A percentile compares a stretch with the other conserved stretches of the same genome.
These are phyloP conservation scores for Beauveria pseudobassiana DNA, from an alignment of 2,329 filamentous ascomycete species.

Conservation along the genomic window DNA sequence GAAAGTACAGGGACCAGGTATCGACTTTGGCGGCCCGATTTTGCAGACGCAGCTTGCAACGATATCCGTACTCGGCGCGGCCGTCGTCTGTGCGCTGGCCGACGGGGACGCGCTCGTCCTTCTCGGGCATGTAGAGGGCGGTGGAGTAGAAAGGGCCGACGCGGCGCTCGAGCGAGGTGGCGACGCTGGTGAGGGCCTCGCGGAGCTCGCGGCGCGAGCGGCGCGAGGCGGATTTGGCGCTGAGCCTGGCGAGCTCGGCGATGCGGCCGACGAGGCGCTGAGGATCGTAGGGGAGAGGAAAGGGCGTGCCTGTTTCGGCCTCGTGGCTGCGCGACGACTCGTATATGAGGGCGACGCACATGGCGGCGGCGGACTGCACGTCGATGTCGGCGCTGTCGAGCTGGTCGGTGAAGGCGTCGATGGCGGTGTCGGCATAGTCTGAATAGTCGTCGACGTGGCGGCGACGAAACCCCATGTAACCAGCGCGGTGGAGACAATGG, in stretches of 20 bases:
- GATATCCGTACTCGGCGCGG: conserved; percentile 44
- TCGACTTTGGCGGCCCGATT: conserved; percentile 39
- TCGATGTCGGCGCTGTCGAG: conserved; percentile 65
- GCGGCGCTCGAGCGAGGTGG: conserved; percentile 46
- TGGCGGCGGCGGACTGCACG: conserved; percentile 70
- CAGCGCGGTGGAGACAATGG: conserved; percentile 66
- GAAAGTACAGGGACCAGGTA: conserved; percentile 42
- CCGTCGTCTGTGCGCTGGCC: conserved; percentile 34
- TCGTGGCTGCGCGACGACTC: conserved; percentile 55
- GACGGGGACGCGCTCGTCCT: conserved; percentile 35
- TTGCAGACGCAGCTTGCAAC: conserved; percentile 42
- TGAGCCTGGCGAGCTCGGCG: conserved; percentile 38
- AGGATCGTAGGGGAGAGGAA: conserved; percentile 44
- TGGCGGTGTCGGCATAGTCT: conserved; percentile 59
- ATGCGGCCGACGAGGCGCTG: conserved; percentile 40
- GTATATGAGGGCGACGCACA: conserved; percentile 75
- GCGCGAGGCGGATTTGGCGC: conserved; percentile 42
- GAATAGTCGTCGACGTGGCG: conserved; percentile 71
- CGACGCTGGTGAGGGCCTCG: conserved; percentile 41
- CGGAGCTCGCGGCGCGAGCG: conserved; percentile 41
- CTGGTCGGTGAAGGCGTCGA: conserved; percentile 79
- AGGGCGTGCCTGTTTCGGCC: conserved; percentile 40
- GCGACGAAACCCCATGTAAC: conserved; percentile 75
- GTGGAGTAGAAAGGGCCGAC: conserved; percentile 49
- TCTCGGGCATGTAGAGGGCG: conserved; percentile 31